Conservation (phyloP, 2,329 filamentous ascomycete species). For the Botrytis squamosa region DNA sequence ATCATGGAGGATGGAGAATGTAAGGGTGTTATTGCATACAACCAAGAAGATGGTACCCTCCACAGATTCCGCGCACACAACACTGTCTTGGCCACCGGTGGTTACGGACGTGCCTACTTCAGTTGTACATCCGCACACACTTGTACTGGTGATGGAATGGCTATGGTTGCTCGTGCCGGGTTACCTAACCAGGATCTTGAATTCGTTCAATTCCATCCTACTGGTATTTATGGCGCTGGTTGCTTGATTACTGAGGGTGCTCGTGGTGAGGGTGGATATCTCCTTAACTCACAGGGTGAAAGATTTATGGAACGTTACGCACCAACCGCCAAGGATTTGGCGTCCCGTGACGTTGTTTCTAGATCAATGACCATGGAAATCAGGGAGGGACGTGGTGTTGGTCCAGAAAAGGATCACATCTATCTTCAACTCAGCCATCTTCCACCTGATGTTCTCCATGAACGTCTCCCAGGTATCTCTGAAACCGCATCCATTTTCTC, state of each 20-base stretch:
- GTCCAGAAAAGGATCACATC: conserved; percentile 48
- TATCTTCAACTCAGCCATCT: conserved; percentile 49
- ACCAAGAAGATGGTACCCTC: conserved; percentile 47
- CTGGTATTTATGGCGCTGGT: conserved; percentile 51
- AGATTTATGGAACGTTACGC: conserved; percentile 53
- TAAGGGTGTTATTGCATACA: conserved; percentile 43
- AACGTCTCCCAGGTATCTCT: conserved; percentile 50
- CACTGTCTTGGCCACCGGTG: conserved; percentile 49
- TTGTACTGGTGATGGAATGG: conserved; percentile 50
- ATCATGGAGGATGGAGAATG: conserved; percentile 50
- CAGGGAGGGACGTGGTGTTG: conserved; percentile 46
- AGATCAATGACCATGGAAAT: conserved; percentile 51
- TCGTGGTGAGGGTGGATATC: conserved; percentile 50
- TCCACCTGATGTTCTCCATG: conserved; percentile 47
- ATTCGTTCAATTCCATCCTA: conserved; percentile 52
- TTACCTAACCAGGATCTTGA: conserved; percentile 51
- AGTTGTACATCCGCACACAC: conserved; percentile 50
- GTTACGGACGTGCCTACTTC: conserved; percentile 52
- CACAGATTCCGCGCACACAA: conserved; percentile 47
- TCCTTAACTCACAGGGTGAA: conserved; percentile 49
- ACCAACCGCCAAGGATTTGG: conserved; percentile 50
- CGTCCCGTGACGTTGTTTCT: conserved; percentile 48
- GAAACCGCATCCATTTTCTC: conserved; percentile 51
- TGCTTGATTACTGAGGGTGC: conserved; percentile 52
- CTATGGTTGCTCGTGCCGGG: conserved; percentile 50